These are phyloP conservation scores for Auricularia heimuer DNA, from an alignment of 768 basidiomycete species.

Conservation along the genomic window DNA sequence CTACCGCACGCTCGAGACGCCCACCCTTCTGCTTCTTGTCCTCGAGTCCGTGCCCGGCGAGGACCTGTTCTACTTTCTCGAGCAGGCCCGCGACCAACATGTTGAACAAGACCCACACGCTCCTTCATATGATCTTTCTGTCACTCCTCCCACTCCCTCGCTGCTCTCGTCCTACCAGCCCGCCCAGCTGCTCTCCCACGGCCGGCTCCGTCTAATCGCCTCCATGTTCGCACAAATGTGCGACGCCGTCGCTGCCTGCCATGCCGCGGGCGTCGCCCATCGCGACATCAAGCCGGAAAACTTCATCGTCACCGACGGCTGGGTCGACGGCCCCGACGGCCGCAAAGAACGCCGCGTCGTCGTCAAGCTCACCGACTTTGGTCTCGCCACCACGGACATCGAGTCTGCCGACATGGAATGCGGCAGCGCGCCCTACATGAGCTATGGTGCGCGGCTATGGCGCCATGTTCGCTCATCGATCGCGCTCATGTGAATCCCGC, in stretches of 20 bases:
- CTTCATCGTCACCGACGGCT: slow-evolving; percentile 87
- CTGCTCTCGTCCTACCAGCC: slow-evolving; percentile 77
- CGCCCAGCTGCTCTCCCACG: slow-evolving; percentile 72
- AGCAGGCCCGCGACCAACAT: slow-evolving; percentile 85
- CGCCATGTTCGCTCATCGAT: neutral
- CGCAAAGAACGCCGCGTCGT: slow-evolving; percentile 75
- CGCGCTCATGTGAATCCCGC: slow-evolving; percentile 1
- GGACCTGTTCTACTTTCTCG: slow-evolving; percentile 96
- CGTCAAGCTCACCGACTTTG: slow-evolving; percentile 96
- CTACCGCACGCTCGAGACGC: slow-evolving; percentile 86
- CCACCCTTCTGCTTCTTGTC: slow-evolving; percentile 82
- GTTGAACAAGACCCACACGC: slow-evolving; percentile 33
- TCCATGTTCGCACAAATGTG: slow-evolving; percentile 99
- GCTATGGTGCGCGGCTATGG: slow-evolving; percentile 57
- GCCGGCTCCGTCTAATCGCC: slow-evolving; percentile 84
- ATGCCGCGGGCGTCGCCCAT: slow-evolving; percentile 84
- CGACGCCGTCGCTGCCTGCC: slow-evolving; percentile 90
- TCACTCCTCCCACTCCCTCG: slow-evolving; percentile 88
- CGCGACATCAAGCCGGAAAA: slow-evolving; percentile 99
- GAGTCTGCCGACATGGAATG: slow-evolving; percentile 96
- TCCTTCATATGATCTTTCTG: slow-evolving; percentile 27
- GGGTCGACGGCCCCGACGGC: slow-evolving; percentile 42
- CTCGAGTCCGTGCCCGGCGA: slow-evolving; percentile 95
- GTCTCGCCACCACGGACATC: slow-evolving; percentile 80
- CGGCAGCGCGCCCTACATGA: slow-evolving; percentile 98